These are phyloP conservation scores for Calamus simplicifolius DNA, from an alignment of 176 grass and related monocot species.

Conservation along the genomic window DNA sequence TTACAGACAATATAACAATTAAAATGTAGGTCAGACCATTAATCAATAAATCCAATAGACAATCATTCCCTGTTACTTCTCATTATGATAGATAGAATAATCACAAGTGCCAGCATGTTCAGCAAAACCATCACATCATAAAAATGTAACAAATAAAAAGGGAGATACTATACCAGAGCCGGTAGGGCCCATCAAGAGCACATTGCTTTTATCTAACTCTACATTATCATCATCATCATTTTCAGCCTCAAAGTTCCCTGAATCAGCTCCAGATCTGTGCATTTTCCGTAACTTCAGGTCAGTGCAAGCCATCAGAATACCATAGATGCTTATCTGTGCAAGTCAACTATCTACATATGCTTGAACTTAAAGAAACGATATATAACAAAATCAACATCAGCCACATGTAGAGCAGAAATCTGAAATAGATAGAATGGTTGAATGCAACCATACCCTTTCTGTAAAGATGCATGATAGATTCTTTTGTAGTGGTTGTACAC, in stretches of 20 bases:
- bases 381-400: too few relatives aligned
- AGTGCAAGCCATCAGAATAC: background rate
- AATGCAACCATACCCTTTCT: conserved; percentile 60
- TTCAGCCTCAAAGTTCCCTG: conserved; percentile 54
- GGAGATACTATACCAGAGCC: conserved; percentile 62
- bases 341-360: too few relatives aligned
- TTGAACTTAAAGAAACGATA: too few relatives aligned
- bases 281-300: conserved; percentile 11
- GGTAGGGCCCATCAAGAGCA: conserved; percentile 93
- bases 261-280: conserved; percentile 71
- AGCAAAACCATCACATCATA: background rate
- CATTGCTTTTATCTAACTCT: conserved; percentile 98
- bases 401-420: too few relatives aligned
- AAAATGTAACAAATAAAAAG: conserved; percentile 12
- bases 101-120: background rate
- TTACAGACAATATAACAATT: background rate
- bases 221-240: conserved; percentile 66
- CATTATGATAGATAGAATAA: too few relatives aligned
- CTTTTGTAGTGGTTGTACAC: conserved; percentile 99
- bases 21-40: background rate
- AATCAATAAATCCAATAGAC: background rate
- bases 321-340: too few relatives aligned
- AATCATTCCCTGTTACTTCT: too few relatives aligned
- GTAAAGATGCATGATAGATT: conserved; percentile 69
- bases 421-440: too few relatives aligned